Percentiles rank a stretch among this genome's conserved stretches.
Evolutionary conservation across 2,329 filamentous ascomycete species (phyloP).

Genomic region (Trichoderma guizhouense): DNA sequence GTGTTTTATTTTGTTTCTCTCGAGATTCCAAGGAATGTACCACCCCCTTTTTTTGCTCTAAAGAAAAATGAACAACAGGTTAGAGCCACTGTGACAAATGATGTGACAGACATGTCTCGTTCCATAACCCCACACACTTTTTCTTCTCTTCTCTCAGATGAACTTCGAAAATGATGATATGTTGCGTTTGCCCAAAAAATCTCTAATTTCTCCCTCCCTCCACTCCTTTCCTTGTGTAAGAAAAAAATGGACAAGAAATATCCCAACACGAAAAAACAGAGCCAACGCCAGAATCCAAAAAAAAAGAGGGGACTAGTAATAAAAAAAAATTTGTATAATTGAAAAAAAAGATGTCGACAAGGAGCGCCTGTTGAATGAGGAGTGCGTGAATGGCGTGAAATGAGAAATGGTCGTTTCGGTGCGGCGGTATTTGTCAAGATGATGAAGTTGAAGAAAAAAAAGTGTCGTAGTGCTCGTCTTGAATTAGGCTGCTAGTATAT

Average conservation of each 20-base stretch:
- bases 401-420: not conserved
- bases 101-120: not conserved
- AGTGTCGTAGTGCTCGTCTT: constrained; percentile 9
- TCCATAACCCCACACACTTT: not conserved
- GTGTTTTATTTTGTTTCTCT: not conserved
- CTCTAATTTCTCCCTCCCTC: not conserved
- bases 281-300: constrained; percentile 17
- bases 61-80: not conserved
- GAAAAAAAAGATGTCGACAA: not conserved
- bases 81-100: not conserved
- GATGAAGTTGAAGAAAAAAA: not conserved
- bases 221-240: not conserved
- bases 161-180: not conserved
- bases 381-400: not conserved
- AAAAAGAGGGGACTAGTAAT: not conserved
- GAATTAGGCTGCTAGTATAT: constrained; percentile 4
- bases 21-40: not conserved
- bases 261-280: not conserved
- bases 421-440: not conserved
- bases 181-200: constrained; percentile 5
- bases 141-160: not conserved
- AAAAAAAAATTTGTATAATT: not conserved
- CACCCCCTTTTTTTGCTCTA: not conserved
- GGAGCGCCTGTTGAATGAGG: constrained; percentile 9
- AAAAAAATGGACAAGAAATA: not conserved